Conservation (phyloP, 257 asterid species). For the Datura wrightii region DNA sequence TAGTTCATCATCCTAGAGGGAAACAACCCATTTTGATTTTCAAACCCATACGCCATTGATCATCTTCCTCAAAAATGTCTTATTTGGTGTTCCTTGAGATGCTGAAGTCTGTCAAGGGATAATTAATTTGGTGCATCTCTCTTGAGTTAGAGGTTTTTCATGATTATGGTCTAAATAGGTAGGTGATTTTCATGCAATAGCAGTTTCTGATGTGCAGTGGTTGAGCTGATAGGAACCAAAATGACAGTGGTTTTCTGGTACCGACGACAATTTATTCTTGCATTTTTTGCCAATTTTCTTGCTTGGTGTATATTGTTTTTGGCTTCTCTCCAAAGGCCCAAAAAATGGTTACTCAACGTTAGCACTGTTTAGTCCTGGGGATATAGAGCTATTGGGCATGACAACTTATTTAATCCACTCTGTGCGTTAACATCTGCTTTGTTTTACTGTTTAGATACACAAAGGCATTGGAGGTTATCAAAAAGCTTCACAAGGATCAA, state of each 20-base stretch:
- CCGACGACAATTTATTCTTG: background rate
- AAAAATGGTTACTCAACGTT: background rate
- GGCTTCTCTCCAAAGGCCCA: background rate
- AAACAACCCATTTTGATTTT: background rate
- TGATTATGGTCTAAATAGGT: constrained; percentile 8
- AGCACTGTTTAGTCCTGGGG: background rate
- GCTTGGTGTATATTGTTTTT: constrained; percentile 3
- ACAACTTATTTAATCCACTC: background rate
- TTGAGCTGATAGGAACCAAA: background rate
- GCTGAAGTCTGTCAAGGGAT: background rate
- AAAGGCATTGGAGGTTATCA: constrained; percentile 95
- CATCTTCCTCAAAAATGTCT: constrained; percentile 20
- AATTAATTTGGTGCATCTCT: constrained; percentile 6
- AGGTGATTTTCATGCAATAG: constrained; percentile 13
- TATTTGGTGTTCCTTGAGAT: background rate
- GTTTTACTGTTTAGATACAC: constrained; percentile 69
- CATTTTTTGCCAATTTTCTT: background rate
- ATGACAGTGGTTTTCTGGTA: constrained; percentile 5
- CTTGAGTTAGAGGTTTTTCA: background rate
- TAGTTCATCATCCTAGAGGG: constrained; percentile 3
- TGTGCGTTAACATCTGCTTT: constrained; percentile 18
- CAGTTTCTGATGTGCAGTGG: constrained; percentile 2
- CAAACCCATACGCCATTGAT: background rate
- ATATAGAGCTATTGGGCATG: background rate
- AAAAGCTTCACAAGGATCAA: constrained; percentile 98